Conservation (phyloP, 2,329 filamentous ascomycete species). For the Scleromitrula shiraiana region DNA sequence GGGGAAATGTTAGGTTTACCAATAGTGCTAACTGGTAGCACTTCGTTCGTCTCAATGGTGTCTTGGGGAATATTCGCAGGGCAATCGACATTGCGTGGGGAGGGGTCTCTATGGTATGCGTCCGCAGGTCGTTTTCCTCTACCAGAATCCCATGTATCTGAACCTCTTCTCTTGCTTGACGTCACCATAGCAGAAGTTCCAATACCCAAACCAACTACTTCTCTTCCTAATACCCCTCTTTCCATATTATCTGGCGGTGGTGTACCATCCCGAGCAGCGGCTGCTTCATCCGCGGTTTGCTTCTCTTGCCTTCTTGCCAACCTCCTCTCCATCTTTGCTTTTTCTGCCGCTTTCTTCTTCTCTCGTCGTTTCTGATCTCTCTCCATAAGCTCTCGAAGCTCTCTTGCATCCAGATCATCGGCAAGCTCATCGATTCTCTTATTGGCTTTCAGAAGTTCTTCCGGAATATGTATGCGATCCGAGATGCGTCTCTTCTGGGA, state of each 20-base stretch:
- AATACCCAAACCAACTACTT: constrained; percentile 47
- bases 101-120: constrained; percentile 18
- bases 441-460: constrained; percentile 52
- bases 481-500: constrained; percentile 46
- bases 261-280: constrained; percentile 43
- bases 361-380: constrained; percentile 75
- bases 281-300: constrained; percentile 50
- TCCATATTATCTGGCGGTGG: constrained; percentile 50
- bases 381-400: constrained; percentile 82
- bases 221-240: constrained; percentile 52
- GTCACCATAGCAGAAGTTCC: constrained; percentile 48
- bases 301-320: constrained; percentile 61
- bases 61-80: not conserved
- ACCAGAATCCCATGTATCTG: constrained; percentile 31
- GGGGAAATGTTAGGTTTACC: constrained; percentile 40
- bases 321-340: constrained; percentile 56
- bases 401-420: constrained; percentile 76
- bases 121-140: constrained; percentile 28
- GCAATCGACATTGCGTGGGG: not conserved
- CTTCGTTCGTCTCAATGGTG: constrained; percentile 18
- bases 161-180: constrained; percentile 46
- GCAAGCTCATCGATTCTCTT: constrained; percentile 65
- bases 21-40: constrained; percentile 37
- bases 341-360: constrained; percentile 60
- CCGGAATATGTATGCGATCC: constrained; percentile 46